A percentile compares a stretch with the other conserved stretches of the same genome.
phyloP scores from a whole-genome alignment of 2,329 filamentous ascomycete genomes.

The Conoideocrella luteorostrata region DNA sequence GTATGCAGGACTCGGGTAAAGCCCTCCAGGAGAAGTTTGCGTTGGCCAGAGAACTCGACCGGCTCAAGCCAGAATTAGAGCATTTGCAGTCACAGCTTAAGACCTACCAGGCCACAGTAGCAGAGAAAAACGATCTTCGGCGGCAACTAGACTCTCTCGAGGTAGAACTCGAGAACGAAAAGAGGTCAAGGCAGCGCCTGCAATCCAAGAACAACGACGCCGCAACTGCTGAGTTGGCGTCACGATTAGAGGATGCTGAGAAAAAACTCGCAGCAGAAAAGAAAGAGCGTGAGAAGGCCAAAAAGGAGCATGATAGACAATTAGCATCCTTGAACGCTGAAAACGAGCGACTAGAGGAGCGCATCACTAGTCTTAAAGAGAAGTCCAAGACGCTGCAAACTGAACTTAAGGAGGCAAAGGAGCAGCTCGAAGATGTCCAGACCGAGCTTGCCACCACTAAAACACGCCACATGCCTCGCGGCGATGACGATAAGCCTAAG shows the following conservation, averaged over 20 bases:
- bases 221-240: slow-evolving; percentile 35
- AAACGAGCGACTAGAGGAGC: slow-evolving; percentile 61
- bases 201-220: slow-evolving; percentile 27
- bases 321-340: slow-evolving; percentile 55
- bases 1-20: slow-evolving; percentile 64
- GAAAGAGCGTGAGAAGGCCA: slow-evolving; percentile 39
- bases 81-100: slow-evolving; percentile 48
- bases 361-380: slow-evolving; percentile 60
- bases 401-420: slow-evolving; percentile 58
- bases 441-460: slow-evolving; percentile 2
- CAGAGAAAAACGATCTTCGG: slow-evolving; percentile 75
- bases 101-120: slow-evolving; percentile 60
- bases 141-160: slow-evolving; percentile 71
- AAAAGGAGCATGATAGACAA: slow-evolving; percentile 44
- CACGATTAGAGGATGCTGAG: slow-evolving; percentile 29
- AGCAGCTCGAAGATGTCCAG: slow-evolving; percentile 33
- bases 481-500: slow-evolving; percentile 14
- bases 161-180: slow-evolving; percentile 78
- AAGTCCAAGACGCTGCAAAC: slow-evolving; percentile 66
- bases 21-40: slow-evolving; percentile 54
- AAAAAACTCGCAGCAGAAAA: slow-evolving; percentile 33
- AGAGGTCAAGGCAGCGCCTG: slow-evolving; percentile 26
- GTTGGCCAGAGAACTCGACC: slow-evolving; percentile 43
- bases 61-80: slow-evolving; percentile 49
- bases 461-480: slow-evolving; percentile 11